Evolutionary conservation across 805 yeast species (phyloP).

Genomic region (Candida berthetii): DNA sequence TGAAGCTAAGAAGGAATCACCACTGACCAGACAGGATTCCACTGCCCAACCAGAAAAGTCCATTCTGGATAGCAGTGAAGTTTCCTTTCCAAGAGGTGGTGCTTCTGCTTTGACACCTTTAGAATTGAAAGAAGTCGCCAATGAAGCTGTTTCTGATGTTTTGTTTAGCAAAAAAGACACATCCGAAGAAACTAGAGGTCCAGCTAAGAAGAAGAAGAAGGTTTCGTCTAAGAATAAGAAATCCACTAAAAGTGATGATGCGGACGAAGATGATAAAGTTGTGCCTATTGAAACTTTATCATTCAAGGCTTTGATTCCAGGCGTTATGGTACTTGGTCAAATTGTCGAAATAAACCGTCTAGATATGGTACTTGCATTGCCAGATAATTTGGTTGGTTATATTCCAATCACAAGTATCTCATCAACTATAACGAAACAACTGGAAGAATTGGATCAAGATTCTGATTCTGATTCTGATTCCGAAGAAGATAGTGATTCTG

Average conservation of each 20-base stretch:
- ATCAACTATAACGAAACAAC: constrained; percentile 45
- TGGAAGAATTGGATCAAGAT: constrained; percentile 52
- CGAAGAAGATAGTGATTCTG: constrained; percentile 25
- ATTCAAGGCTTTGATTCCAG: constrained; percentile 61
- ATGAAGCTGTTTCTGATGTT: constrained; percentile 87
- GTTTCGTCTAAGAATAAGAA: constrained; percentile 19
- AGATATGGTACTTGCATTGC: constrained; percentile 65
- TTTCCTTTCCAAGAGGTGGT: constrained; percentile 93
- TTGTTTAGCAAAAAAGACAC: constrained; percentile 42
- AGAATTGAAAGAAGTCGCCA: constrained; percentile 88
- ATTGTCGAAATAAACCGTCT: constrained; percentile 50
- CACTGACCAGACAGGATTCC: constrained; percentile 32
- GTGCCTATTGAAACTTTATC: constrained; percentile 56
- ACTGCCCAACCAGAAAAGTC: constrained; percentile 30
- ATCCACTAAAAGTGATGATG: constrained; percentile 21
- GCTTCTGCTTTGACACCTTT: constrained; percentile 78
- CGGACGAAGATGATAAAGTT: constrained; percentile 20
- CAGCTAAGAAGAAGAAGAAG: constrained; percentile 37
- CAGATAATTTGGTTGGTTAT: constrained; percentile 77
- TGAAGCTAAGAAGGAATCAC: constrained; percentile 29
- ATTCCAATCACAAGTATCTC: constrained; percentile 73
- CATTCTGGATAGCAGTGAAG: constrained; percentile 29
- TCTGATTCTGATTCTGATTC: constrained; percentile 30
- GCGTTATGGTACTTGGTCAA: constrained; percentile 75
- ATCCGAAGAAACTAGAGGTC: constrained; percentile 11